Percentiles rank a stretch among this genome's conserved stretches.
phyloP scores from a whole-genome alignment of 2,329 filamentous ascomycete genomes.

The Epicoccum sorghinum region DNA sequence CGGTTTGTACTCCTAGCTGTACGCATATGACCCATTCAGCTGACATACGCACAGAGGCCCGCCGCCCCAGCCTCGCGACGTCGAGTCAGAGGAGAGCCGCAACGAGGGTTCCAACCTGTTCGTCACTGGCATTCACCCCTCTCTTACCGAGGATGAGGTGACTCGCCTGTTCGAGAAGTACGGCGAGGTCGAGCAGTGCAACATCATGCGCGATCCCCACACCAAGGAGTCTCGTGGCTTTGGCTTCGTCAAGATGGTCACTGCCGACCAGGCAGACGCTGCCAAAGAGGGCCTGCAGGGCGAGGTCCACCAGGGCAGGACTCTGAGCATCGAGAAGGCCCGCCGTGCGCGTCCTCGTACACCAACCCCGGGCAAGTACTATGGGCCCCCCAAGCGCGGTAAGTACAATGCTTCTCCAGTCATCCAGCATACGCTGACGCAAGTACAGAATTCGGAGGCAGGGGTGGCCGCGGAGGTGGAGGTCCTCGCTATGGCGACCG shows the following conservation, averaged over 20 bases:
- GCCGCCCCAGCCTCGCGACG: slow-evolving; percentile 54
- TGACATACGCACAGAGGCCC: slow-evolving; percentile 52
- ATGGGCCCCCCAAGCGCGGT: slow-evolving; percentile 97
- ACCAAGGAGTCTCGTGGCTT: slow-evolving; percentile 98
- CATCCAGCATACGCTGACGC: slow-evolving; percentile 17
- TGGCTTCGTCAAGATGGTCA: slow-evolving; percentile 99
- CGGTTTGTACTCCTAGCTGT: slow-evolving; percentile 33
- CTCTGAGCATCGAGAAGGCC: slow-evolving; percentile 98
- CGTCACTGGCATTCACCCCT: slow-evolving; percentile 96
- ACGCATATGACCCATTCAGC: not conserved
- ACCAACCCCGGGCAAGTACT: slow-evolving; percentile 98
- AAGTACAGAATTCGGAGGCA: slow-evolving; percentile 53
- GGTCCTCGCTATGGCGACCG: slow-evolving; percentile 58
- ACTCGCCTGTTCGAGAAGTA: slow-evolving; percentile 98
- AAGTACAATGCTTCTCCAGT: slow-evolving; percentile 47
- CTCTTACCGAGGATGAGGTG: slow-evolving; percentile 86
- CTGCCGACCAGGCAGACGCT: slow-evolving; percentile 91
- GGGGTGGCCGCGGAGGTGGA: slow-evolving; percentile 54
- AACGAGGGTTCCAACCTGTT: slow-evolving; percentile 99
- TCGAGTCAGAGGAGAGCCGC: slow-evolving; percentile 78
- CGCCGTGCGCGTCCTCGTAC: slow-evolving; percentile 93
- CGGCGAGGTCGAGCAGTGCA: slow-evolving; percentile 97
- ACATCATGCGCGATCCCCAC: slow-evolving; percentile 99
- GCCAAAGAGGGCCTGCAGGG: slow-evolving; percentile 96
- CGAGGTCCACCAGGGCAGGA: slow-evolving; percentile 92